Percentiles rank a stretch among this genome's conserved stretches.
Conservation (phyloP, 2,329 filamentous ascomycete genomes). For the Trichoderma atroviride region DNA sequence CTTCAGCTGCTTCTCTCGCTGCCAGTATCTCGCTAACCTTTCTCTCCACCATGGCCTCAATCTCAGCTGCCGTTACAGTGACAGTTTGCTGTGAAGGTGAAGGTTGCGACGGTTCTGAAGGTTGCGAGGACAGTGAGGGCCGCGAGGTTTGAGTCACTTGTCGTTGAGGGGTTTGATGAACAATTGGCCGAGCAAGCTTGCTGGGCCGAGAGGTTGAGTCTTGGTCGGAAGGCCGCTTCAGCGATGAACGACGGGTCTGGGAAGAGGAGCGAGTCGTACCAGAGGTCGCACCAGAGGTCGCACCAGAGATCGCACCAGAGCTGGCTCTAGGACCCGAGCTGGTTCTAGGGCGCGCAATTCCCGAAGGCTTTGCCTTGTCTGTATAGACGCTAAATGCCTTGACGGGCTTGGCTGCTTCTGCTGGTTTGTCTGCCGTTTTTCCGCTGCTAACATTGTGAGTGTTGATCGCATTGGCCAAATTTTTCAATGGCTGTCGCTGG, state of each 20-base stretch:
- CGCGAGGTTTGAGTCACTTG: background rate
- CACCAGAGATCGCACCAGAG: conserved; percentile 37
- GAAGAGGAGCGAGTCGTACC: conserved; percentile 40
- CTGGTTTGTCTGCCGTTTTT: conserved; percentile 47
- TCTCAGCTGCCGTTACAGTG: conserved; percentile 69
- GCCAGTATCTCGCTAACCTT: conserved; percentile 90
- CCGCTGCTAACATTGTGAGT: conserved; percentile 73
- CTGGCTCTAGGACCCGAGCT: conserved; percentile 41
- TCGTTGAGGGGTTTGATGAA: conserved; percentile 28
- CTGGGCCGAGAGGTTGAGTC: conserved; percentile 48
- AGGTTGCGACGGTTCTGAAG: background rate
- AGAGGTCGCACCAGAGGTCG: conserved; percentile 39
- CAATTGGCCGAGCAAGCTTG: conserved; percentile 49
- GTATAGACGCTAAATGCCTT: conserved; percentile 89
- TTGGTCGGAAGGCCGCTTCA: conserved; percentile 50
- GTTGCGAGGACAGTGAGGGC: conserved; percentile 32
- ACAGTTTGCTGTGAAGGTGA: conserved; percentile 37
- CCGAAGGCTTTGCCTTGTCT: conserved; percentile 62
- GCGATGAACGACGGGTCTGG: conserved; percentile 39
- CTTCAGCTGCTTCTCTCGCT: conserved; percentile 60
- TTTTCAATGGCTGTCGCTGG: conserved; percentile 75
- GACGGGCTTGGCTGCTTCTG: conserved; percentile 63
- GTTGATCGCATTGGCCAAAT: conserved; percentile 74
- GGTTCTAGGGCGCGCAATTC: conserved; percentile 39
- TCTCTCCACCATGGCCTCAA: conserved; percentile 89